These are phyloP conservation scores for Megacollybia marginata DNA, from an alignment of 768 basidiomycete species.

Conservation along the genomic window DNA sequence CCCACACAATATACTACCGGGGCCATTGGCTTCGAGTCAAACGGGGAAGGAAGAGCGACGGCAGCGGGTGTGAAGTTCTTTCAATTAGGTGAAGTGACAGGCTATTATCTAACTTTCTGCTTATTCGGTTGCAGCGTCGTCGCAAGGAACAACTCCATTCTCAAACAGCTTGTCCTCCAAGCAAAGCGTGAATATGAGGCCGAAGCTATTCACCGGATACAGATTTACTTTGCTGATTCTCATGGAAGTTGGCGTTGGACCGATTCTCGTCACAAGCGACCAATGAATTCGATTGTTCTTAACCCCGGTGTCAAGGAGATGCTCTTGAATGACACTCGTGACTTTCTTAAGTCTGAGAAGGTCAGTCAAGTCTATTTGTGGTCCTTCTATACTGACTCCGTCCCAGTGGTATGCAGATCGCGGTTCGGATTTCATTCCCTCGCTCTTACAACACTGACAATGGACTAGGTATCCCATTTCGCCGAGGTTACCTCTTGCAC, in stretches of 20 bases:
- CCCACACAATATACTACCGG: conserved; percentile 82
- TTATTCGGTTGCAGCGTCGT: conserved; percentile 48
- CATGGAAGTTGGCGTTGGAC: conserved; percentile 86
- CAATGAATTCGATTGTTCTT: conserved; percentile 81
- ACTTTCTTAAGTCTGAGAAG: conserved; percentile 81
- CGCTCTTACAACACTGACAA: too few relatives aligned
- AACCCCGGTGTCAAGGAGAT: conserved; percentile 89
- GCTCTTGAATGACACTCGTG: conserved; percentile 73
- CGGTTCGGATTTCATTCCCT: too few relatives aligned
- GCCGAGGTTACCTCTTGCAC: conserved; percentile 79
- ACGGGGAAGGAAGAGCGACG: conserved; percentile 61
- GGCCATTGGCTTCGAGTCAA: conserved; percentile 80
- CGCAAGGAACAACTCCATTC: conserved; percentile 73
- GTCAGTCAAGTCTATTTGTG: conserved; percentile 22
- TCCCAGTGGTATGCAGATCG: conserved; percentile 85
- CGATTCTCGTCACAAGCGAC: conserved; percentile 59
- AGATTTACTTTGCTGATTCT: conserved; percentile 85
- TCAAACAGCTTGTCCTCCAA: conserved; percentile 84
- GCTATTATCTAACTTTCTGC: conserved; percentile 4
- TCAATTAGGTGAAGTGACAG: conserved; percentile 53
- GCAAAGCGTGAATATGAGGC: conserved; percentile 89
- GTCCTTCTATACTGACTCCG: conserved; percentile 3
- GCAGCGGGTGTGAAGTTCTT: conserved; percentile 64
- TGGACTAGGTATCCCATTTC: conserved; percentile 70
- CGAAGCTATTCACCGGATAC: conserved; percentile 78